Percentiles rank a stretch among this genome's conserved stretches.
Evolutionary conservation across 768 basidiomycete species (phyloP).

Genomic region (Galerina sulciceps): DNA sequence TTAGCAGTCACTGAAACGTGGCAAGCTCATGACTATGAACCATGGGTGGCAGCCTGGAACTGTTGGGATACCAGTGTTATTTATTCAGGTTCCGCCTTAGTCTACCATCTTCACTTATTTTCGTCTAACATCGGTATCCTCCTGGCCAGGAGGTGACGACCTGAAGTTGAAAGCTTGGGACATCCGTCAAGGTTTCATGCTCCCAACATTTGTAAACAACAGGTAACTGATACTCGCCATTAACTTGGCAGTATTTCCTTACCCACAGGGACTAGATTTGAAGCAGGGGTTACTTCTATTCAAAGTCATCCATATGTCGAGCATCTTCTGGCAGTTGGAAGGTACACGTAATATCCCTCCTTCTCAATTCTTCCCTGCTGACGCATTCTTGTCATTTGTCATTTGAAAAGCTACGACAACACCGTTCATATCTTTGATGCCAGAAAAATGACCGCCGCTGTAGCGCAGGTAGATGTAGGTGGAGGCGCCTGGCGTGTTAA

Average conservation of each 20-base stretch:
- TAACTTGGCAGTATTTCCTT: background rate
- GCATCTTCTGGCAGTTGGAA: conserved; percentile 88
- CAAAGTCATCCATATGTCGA: conserved; percentile 82
- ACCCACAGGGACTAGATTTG: conserved; percentile 59
- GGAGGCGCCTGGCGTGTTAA: conserved; percentile 97
- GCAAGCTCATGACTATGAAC: conserved; percentile 92
- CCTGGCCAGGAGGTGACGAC: conserved; percentile 84
- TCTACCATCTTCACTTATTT: background rate
- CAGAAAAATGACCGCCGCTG: conserved; percentile 62
- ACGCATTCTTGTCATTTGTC: background rate
- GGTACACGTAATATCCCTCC: conserved; percentile 47
- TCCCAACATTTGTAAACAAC: conserved; percentile 75
- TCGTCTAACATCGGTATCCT: background rate
- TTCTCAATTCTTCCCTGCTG: background rate
- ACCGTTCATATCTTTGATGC: conserved; percentile 82
- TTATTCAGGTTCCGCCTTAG: conserved; percentile 70
- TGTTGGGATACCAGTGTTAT: conserved; percentile 81
- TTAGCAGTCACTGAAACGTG: conserved; percentile 61
- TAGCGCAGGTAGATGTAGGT: conserved; percentile 70
- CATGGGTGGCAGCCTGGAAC: conserved; percentile 93
- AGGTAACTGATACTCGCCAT: conserved; percentile 41
- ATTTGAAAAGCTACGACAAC: conserved; percentile 72
- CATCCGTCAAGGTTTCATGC: conserved; percentile 60
- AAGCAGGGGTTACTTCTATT: conserved; percentile 91
- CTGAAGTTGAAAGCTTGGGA: conserved; percentile 92